Evolutionary conservation across 139 green algal genomes (phyloP).

Genomic region (Zygnema circumcarinatum): DNA sequence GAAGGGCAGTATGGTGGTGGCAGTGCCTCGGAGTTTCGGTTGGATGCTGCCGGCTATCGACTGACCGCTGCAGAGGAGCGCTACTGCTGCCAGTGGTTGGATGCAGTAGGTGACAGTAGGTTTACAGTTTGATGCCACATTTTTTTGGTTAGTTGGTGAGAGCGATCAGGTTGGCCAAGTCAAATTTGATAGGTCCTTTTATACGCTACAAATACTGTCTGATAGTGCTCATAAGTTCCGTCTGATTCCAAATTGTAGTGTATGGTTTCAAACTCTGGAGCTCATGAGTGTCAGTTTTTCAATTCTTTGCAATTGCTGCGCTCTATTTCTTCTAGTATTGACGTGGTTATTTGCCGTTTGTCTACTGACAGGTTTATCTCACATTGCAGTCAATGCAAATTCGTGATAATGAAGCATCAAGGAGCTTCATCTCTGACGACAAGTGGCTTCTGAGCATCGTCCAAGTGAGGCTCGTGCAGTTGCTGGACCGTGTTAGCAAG

Average conservation of each 20-base stretch:
- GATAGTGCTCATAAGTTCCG: too few species aligned
- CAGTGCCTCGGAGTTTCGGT: not conserved
- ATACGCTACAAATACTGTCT: too few species aligned
- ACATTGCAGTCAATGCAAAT: constrained; percentile 20
- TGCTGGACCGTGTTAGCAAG: too few species aligned
- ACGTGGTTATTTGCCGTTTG: too few species aligned
- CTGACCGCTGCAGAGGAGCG: constrained; percentile 48
- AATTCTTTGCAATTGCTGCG: too few species aligned
- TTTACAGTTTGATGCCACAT: not conserved
- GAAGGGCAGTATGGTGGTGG: not conserved
- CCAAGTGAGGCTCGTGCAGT: constrained; percentile 20
- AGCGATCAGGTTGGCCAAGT: too few species aligned
- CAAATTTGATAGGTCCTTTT: too few species aligned
- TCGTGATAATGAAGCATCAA: constrained; percentile 39
- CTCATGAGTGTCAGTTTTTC: too few species aligned
- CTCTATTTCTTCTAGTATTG: too few species aligned
- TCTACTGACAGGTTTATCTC: constrained; percentile 12
- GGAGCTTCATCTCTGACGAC: not conserved
- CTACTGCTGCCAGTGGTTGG: constrained; percentile 52
- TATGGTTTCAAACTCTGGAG: too few species aligned
- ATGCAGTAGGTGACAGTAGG: constrained; percentile 35
- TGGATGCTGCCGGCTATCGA: constrained; percentile 44
- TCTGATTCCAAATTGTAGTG: too few species aligned
- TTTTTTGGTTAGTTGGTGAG: constrained; percentile 23
- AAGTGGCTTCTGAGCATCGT: constrained; percentile 35